These are phyloP conservation scores for Amphibolis antarctica DNA, from an alignment of 106 monocot species.

Conservation along the genomic window DNA sequence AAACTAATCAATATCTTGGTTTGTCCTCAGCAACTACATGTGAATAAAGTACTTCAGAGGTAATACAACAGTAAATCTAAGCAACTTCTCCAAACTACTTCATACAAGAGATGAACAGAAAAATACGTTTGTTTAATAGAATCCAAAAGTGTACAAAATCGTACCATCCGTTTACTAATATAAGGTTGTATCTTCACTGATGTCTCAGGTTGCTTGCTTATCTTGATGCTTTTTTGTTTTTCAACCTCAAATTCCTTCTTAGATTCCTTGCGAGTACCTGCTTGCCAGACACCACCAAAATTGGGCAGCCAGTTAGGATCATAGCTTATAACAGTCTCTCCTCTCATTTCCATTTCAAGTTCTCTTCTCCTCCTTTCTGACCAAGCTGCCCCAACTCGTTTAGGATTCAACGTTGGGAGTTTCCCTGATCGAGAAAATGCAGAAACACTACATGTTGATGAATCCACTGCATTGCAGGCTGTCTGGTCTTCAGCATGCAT, in stretches of 20 bases:
- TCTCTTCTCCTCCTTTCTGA: constrained; percentile 77
- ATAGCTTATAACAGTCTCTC: constrained; percentile 29
- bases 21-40: too few relatives aligned
- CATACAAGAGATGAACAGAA: not conserved
- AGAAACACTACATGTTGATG: not conserved
- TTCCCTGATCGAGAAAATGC: constrained; percentile 18
- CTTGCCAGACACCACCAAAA: constrained; percentile 97
- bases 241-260: constrained; percentile 73
- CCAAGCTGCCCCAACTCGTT: constrained; percentile 96
- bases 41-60: too few relatives aligned
- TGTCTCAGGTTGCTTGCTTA: constrained; percentile 24
- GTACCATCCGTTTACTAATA: constrained; percentile 90
- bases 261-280: constrained; percentile 85
- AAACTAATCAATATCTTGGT: too few relatives aligned
- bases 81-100: not conserved
- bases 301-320: constrained; percentile 89
- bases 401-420: constrained; percentile 66
- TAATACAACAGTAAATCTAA: not conserved
- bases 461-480: not conserved
- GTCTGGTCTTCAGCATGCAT: constrained; percentile 18
- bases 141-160: not conserved
- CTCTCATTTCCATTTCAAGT: constrained; percentile 77
- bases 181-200: constrained; percentile 59
- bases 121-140: not conserved
- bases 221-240: constrained; percentile 24